These are phyloP conservation scores for Leccinum barrowsii DNA, from an alignment of 768 basidiomycete species.

Conservation along the genomic window DNA sequence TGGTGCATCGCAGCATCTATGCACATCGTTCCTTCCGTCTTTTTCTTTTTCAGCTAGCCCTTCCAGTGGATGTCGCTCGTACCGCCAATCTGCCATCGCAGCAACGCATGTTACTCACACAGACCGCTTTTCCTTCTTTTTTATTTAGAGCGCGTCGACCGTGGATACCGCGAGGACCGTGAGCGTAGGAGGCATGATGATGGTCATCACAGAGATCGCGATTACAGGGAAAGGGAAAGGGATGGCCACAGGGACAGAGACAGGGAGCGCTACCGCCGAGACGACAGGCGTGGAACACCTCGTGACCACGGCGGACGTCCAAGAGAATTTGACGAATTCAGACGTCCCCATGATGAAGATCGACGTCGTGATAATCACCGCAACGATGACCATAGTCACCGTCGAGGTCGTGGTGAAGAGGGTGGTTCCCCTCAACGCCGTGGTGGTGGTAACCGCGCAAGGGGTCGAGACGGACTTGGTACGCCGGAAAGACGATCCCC, in stretches of 20 bases:
- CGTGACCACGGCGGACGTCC: slow-evolving; percentile 45
- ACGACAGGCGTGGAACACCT: slow-evolving; percentile 48
- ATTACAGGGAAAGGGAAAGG: slow-evolving; percentile 39
- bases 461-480: slow-evolving; percentile 46
- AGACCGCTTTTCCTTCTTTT: slow-evolving; percentile 42
- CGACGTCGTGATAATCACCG: slow-evolving; percentile 47
- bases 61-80: slow-evolving; percentile 39
- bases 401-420: slow-evolving; percentile 38
- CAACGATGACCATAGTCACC: slow-evolving; percentile 36
- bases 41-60: slow-evolving; percentile 56
- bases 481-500: slow-evolving; percentile 83
- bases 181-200: slow-evolving; percentile 63
- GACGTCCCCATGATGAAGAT: slow-evolving; percentile 47
- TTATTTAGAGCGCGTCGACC: slow-evolving; percentile 43
- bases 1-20: slow-evolving; percentile 48
- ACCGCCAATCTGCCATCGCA: slow-evolving; percentile 41
- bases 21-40: slow-evolving; percentile 44
- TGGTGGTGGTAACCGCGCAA: slow-evolving; percentile 49
- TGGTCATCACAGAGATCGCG: slow-evolving; percentile 50
- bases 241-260: slow-evolving; percentile 31
- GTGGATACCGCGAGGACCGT: slow-evolving; percentile 63
- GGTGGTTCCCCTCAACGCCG: slow-evolving; percentile 35
- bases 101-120: slow-evolving; percentile 50
- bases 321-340: slow-evolving; percentile 46
- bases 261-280: slow-evolving; percentile 39